Percentiles rank a stretch among this genome's conserved stretches.
phyloP scores from a whole-genome alignment of 352 stramenopile species.

The Achlya hypogyna region DNA sequence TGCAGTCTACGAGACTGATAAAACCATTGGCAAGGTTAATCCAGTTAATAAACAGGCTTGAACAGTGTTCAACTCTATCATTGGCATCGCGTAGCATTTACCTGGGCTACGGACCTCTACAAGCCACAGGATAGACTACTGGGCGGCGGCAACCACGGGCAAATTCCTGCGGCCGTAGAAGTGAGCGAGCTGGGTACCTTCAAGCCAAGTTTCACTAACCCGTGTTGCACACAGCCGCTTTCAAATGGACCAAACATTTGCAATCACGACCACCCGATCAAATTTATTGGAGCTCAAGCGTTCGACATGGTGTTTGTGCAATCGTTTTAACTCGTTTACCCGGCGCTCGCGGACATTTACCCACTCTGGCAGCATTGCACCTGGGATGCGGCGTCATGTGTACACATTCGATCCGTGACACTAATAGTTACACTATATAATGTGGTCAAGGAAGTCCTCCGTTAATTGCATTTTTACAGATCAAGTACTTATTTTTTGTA shows the following conservation, averaged over 20 bases:
- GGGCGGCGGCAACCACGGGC: no score
- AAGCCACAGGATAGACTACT: background rate
- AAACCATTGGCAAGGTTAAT: no score
- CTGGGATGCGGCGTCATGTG: background rate
- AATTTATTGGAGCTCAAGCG: constrained; percentile 2
- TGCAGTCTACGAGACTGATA: no score
- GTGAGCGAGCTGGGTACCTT: background rate
- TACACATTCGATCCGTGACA: no score
- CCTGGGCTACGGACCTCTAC: background rate
- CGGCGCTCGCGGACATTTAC: no score
- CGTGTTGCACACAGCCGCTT: no score
- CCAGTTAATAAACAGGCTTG: no score
- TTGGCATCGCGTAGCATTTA: background rate
- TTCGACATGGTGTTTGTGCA: background rate
- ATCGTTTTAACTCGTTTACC: background rate
- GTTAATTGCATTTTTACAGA: no score
- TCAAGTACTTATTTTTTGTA: background rate
- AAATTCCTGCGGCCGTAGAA: background rate
- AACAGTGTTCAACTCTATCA: no score
- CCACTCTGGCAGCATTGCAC: background rate
- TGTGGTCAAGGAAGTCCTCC: no score
- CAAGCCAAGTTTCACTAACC: background rate
- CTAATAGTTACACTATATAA: no score
- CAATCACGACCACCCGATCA: background rate
- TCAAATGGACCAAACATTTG: constrained; percentile 9